Percentiles rank a stretch among this genome's conserved stretches.
These are phyloP conservation scores for Kurtzmaniella quercitrusa DNA, from an alignment of 1,139 yeast species.

Conservation along the genomic window DNA sequence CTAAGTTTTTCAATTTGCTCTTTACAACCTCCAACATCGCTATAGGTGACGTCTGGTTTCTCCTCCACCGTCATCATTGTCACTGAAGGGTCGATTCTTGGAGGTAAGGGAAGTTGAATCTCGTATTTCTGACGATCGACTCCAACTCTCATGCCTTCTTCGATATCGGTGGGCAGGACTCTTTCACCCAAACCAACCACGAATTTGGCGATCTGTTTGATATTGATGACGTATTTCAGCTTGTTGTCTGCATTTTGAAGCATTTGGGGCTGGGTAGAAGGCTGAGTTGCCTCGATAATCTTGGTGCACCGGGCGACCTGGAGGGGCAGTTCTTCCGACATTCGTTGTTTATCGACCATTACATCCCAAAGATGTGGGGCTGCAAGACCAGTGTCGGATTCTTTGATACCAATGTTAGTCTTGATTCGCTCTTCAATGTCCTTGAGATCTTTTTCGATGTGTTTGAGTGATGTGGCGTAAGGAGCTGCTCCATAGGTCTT, in stretches of 20 bases:
- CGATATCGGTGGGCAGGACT: slow-evolving; percentile 97
- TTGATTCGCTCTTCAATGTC: slow-evolving; percentile 81
- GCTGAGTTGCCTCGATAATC: slow-evolving; percentile 65
- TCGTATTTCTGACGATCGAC: slow-evolving; percentile 96
- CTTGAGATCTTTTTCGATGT: slow-evolving; percentile 80
- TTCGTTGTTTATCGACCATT: slow-evolving; percentile 90
- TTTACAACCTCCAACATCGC: slow-evolving; percentile 96
- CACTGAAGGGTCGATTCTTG: slow-evolving; percentile 94
- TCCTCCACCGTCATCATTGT: slow-evolving; percentile 99
- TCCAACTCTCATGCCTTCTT: slow-evolving; percentile 99
- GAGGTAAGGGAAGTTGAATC: slow-evolving; percentile 94
- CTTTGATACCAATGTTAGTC: slow-evolving; percentile 90
- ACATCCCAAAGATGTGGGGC: slow-evolving; percentile 98
- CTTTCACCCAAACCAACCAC: slow-evolving; percentile 96
- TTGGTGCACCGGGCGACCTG: slow-evolving; percentile 99
- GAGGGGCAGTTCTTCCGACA: slow-evolving; percentile 90
- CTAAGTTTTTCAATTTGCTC: slow-evolving; percentile 95
- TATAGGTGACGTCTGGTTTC: slow-evolving; percentile 87
- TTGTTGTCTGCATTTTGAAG: slow-evolving; percentile 70
- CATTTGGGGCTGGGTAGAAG: slow-evolving; percentile 32
- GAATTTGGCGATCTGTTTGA: slow-evolving; percentile 96
- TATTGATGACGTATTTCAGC: slow-evolving; percentile 89
- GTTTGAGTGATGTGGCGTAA: slow-evolving; percentile 75
- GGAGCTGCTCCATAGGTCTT: slow-evolving; percentile 98
- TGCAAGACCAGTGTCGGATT: slow-evolving; percentile 92